Percentiles rank a stretch among this genome's conserved stretches.
Evolutionary conservation across 1,284 basidiomycete genomes (phyloP).

Genomic region (Coniferiporia sulphurascens): DNA sequence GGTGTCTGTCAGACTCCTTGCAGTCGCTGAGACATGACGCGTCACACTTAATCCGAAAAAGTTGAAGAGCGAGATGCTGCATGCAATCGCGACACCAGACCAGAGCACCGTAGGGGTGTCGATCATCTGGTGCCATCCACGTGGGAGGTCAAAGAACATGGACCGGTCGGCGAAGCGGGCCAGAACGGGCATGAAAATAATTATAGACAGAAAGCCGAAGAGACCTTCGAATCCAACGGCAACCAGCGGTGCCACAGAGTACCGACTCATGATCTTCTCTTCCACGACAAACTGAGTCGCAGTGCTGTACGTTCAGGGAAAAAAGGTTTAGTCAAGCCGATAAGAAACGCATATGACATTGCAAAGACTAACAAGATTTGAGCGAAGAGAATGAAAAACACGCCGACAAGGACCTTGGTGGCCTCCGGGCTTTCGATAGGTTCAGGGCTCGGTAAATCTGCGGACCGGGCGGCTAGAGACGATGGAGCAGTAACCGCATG

Average conservation of each 20-base stretch:
- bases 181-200: conserved; percentile 72
- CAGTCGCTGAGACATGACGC: conserved; percentile 83
- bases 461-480: conserved; percentile 21
- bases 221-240: conserved; percentile 95
- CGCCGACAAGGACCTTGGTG: conserved; percentile 68
- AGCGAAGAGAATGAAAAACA: conserved; percentile 92
- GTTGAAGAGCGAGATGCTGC: conserved; percentile 92
- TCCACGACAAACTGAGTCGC: conserved; percentile 94
- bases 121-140: conserved; percentile 89
- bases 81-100: conserved; percentile 74
- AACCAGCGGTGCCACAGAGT: conserved; percentile 86
- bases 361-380: conserved; percentile 79
- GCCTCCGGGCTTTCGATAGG: conserved; percentile 52
- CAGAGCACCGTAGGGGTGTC: conserved; percentile 73
- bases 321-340: conserved; percentile 21
- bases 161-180: conserved; percentile 55
- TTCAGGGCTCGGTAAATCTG: conserved; percentile 29
- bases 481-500: conserved; percentile 25
- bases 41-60: conserved; percentile 94
- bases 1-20: conserved; percentile 89
- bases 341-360: background rate
- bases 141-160: conserved; percentile 87
- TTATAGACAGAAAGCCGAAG: conserved; percentile 80
- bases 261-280: conserved; percentile 87
- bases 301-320: conserved; percentile 46